Conservation (phyloP, 257 asterid species). For the Leptodermis oblonga region DNA sequence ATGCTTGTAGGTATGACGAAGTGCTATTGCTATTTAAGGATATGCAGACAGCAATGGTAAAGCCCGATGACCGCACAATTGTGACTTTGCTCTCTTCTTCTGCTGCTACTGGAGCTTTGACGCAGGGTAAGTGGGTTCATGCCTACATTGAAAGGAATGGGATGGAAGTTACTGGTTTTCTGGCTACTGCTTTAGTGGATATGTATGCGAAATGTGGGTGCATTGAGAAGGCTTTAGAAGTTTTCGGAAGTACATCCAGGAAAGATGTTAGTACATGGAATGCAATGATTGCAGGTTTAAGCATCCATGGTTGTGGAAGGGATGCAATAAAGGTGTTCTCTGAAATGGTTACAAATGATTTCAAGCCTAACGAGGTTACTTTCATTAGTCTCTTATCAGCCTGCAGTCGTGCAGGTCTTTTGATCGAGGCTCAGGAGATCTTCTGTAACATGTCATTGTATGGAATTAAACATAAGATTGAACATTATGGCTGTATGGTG, state of each 20-base stretch:
- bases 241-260: constrained; percentile 20
- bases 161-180: constrained; percentile 24
- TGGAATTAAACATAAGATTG: constrained; percentile 26
- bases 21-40: constrained; percentile 27
- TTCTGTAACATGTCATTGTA: constrained; percentile 28
- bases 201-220: constrained; percentile 44
- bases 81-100: constrained; percentile 38
- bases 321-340: constrained; percentile 27
- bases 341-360: constrained; percentile 24
- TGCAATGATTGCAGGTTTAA: constrained; percentile 37
- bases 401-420: constrained; percentile 37
- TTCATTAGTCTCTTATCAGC: constrained; percentile 37
- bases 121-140: constrained; percentile 38
- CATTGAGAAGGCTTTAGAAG: constrained; percentile 31
- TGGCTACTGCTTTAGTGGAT: constrained; percentile 40
- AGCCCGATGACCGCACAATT: constrained; percentile 34
- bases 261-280: constrained; percentile 42
- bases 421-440: constrained; percentile 29
- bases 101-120: constrained; percentile 33
- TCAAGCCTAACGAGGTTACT: constrained; percentile 34
- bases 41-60: constrained; percentile 24
- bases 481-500: constrained; percentile 43
- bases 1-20: constrained; percentile 20
- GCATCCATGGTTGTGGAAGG: constrained; percentile 34
- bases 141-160: constrained; percentile 21